phyloP scores from a whole-genome alignment of 768 basidiomycete genomes.

The Trichaptum fuscoviolaceum region DNA sequence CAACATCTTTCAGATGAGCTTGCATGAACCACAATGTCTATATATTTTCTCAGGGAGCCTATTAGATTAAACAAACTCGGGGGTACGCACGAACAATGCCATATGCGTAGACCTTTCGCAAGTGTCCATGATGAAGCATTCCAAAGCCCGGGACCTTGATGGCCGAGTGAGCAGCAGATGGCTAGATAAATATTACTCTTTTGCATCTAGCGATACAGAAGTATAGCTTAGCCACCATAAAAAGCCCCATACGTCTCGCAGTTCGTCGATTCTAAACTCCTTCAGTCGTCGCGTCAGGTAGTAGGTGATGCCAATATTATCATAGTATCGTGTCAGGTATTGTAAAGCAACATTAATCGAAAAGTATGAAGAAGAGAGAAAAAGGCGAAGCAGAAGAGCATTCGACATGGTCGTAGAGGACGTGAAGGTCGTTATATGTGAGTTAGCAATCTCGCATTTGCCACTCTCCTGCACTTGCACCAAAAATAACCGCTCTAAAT shows the following conservation, averaged over 20 bases:
- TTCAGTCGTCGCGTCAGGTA: conserved; percentile 75
- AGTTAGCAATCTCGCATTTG: not conserved
- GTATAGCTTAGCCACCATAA: conserved; percentile 51
- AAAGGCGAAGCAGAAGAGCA: conserved; percentile 85
- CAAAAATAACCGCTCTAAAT: not conserved
- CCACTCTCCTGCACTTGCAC: not conserved
- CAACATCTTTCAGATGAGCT: conserved; percentile 83
- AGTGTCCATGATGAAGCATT: conserved; percentile 87
- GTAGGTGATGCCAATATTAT: conserved; percentile 90
- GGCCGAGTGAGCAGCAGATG: conserved; percentile 93
- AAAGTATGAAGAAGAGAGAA: conserved; percentile 90
- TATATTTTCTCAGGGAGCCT: conserved; percentile 8
- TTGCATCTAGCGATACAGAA: not conserved
- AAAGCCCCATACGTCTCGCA: conserved; percentile 86
- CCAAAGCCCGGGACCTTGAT: conserved; percentile 86
- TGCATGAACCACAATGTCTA: conserved; percentile 99
- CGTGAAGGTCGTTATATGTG: not conserved
- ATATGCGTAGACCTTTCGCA: conserved; percentile 91
- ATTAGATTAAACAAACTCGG: conserved; percentile 16
- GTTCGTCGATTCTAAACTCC: conserved; percentile 60
- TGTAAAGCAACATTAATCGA: conserved; percentile 89
- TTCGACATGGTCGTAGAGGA: conserved; percentile 43
- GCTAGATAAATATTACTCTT: conserved; percentile 38
- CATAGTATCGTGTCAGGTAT: conserved; percentile 75
- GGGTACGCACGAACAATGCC: conserved; percentile 80